Conservation (phyloP, 2,329 filamentous ascomycete genomes). For the Epicoccum sorghinum region DNA sequence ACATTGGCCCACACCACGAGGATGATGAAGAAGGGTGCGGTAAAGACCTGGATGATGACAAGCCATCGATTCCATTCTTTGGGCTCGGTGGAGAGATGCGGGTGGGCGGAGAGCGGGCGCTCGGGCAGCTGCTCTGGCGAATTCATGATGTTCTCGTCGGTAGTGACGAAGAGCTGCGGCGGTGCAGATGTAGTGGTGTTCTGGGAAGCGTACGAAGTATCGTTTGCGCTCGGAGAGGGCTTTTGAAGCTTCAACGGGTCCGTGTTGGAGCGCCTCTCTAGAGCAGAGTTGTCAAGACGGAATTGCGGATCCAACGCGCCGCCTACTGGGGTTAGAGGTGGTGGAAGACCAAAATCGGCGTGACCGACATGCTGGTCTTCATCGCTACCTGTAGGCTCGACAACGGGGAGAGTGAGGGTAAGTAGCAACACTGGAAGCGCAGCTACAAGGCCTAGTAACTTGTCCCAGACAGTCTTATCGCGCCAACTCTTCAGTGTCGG, state of each 20-base stretch:
- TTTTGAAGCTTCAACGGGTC: constrained; percentile 7
- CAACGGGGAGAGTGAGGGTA: constrained; percentile 88
- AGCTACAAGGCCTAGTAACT: constrained; percentile 78
- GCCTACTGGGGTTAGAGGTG: constrained; percentile 29
- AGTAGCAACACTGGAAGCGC: constrained; percentile 90
- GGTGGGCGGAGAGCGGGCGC: constrained; percentile 23
- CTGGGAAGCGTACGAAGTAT: constrained; percentile 8
- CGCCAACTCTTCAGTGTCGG: constrained; percentile 84
- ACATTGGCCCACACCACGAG: constrained; percentile 76
- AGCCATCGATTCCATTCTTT: constrained; percentile 91
- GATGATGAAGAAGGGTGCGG: constrained; percentile 82
- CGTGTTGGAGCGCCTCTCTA: constrained; percentile 4
- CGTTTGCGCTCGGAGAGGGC: constrained; percentile 1
- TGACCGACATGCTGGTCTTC: constrained; percentile 31
- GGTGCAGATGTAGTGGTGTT: constrained; percentile 32
- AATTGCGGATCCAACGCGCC: constrained; percentile 23
- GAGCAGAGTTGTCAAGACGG: constrained; percentile 15
- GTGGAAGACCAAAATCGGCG: constrained; percentile 42
- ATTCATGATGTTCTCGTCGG: constrained; percentile 41
- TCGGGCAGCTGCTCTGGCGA: constrained; percentile 44
- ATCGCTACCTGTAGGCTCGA: constrained; percentile 68
- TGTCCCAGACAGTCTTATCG: constrained; percentile 84
- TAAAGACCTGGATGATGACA: constrained; percentile 81
- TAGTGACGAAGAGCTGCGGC: constrained; percentile 39
- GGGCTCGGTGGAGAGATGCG: constrained; percentile 47